A percentile compares a stretch with the other conserved stretches of the same genome.
Conservation (phyloP, 768 basidiomycete species). For the Tricholoma saponaceum region DNA sequence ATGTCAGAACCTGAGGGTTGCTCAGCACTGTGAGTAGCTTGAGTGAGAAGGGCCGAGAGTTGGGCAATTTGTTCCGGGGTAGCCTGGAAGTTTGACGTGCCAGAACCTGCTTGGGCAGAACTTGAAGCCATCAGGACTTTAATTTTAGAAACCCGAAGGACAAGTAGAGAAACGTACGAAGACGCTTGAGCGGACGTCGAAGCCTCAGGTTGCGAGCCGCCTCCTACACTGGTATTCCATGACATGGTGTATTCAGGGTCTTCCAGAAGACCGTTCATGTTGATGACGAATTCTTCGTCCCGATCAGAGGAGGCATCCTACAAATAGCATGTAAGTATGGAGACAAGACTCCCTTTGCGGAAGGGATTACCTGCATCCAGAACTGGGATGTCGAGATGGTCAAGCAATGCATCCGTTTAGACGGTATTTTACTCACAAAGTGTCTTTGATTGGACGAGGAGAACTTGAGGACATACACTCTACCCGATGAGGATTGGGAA, state of each 20-base stretch:
- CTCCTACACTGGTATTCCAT: slow-evolving; percentile 43
- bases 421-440: slow-evolving; percentile 58
- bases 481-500: slow-evolving; percentile 54
- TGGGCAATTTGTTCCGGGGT: slow-evolving; percentile 68
- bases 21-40: slow-evolving; percentile 24
- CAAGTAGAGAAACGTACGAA: slow-evolving; percentile 21
- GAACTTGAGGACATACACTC: slow-evolving; percentile 88
- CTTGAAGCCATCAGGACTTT: slow-evolving; percentile 1
- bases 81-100: slow-evolving; percentile 28
- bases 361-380: slow-evolving; percentile 74
- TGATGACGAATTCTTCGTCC: slow-evolving; percentile 69
- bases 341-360: not conserved
- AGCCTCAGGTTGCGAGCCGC: slow-evolving; percentile 34
- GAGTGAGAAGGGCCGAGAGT: slow-evolving; percentile 47
- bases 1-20: slow-evolving; percentile 21
- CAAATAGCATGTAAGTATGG: not conserved
- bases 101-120: slow-evolving; percentile 14
- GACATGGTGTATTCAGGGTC: slow-evolving; percentile 60
- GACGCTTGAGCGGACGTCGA: slow-evolving; percentile 41
- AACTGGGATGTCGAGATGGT: slow-evolving; percentile 44
- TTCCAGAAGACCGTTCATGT: slow-evolving; percentile 66
- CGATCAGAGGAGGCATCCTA: slow-evolving; percentile 66
- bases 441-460: slow-evolving; percentile 85
- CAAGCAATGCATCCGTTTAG: not conserved
- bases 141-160: not conserved